These are phyloP conservation scores for Rhodotorula sp. DNA, from an alignment of 1,284 basidiomycete genomes.

Conservation along the genomic window DNA sequence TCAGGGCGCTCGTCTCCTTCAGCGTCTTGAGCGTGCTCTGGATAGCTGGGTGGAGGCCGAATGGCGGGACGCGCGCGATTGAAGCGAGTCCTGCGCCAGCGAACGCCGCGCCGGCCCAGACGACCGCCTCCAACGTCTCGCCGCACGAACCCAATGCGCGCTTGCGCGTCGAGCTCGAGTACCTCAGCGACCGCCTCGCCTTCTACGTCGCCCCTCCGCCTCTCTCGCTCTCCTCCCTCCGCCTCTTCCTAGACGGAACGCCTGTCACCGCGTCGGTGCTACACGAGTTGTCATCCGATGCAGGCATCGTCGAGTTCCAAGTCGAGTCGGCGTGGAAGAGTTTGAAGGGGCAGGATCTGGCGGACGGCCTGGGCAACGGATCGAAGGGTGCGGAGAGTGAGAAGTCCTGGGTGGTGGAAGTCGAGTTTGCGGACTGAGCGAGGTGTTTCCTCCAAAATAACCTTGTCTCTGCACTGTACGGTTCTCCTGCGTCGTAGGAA, in stretches of 20 bases:
- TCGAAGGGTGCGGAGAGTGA: neutral
- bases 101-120: neutral
- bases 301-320: slow-evolving; percentile 15
- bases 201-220: slow-evolving; percentile 15
- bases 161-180: slow-evolving; percentile 19
- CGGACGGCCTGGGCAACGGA: neutral
- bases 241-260: slow-evolving; percentile 12
- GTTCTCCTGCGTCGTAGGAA: no score
- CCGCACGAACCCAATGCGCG: neutral
- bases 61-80: neutral
- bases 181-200: slow-evolving; percentile 12
- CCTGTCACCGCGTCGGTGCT: neutral
- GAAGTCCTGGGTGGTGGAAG: neutral
- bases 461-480: no score
- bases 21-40: slow-evolving; percentile 23
- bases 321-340: slow-evolving; percentile 15
- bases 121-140: neutral
- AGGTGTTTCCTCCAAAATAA: no score
- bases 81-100: no score
- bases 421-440: neutral
- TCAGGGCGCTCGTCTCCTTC: slow-evolving; percentile 21
- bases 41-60: neutral
- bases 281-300: neutral
- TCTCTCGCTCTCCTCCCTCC: neutral
- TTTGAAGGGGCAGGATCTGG: neutral